These are phyloP conservation scores for Aphanocladium album DNA, from an alignment of 2,329 filamentous ascomycete genomes.

Conservation along the genomic window DNA sequence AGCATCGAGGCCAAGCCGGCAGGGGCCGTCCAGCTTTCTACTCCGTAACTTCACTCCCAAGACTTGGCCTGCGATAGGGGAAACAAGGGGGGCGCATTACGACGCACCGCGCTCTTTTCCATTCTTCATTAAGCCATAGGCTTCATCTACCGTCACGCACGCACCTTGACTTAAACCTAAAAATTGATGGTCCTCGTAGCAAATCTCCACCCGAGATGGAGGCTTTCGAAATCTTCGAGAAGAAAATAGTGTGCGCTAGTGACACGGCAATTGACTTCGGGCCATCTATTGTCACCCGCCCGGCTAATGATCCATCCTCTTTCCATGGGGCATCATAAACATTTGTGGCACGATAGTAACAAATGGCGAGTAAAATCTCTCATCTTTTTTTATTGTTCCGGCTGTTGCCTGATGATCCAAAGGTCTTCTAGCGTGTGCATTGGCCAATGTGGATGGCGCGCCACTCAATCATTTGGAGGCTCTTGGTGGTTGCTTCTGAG, in stretches of 20 bases:
- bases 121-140: not conserved
- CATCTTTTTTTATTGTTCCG: not conserved
- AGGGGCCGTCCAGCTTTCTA: not conserved
- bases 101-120: not conserved
- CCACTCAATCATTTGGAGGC: not conserved
- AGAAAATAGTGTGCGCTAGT: not conserved
- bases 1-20: not conserved
- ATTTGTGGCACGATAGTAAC: not conserved
- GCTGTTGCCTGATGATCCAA: conserved; percentile 1
- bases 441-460: not conserved
- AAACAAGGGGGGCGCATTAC: no score
- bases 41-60: no score
- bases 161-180: not conserved
- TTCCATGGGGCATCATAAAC: not conserved
- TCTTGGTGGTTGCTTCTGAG: not conserved
- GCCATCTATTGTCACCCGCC: not conserved
- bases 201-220: not conserved
- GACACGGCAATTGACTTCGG: conserved; percentile 1
- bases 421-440: not conserved
- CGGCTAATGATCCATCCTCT: not conserved
- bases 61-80: no score
- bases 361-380: not conserved
- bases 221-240: not conserved
- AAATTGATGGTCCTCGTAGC: not conserved
- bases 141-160: not conserved